Base-by-base conservation (phyloP, 2,329 filamentous ascomycete genomes). In the Stemphylium beticola region DNA sequence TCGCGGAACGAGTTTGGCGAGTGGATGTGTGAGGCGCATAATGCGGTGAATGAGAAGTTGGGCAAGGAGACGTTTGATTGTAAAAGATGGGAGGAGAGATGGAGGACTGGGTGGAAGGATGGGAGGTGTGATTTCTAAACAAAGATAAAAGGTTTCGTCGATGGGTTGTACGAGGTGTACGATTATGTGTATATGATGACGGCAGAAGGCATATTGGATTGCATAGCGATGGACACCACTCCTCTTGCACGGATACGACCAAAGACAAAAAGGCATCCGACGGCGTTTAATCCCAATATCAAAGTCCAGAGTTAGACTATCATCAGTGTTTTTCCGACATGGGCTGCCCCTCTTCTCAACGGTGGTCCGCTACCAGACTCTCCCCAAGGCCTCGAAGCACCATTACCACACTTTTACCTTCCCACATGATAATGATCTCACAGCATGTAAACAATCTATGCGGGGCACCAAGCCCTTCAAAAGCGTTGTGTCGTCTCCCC, bases 11-110 rank as follows among this genome's bases (percentile, higher is more conserved):
- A 92, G 65, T 92, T 95, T 74, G 91, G 90, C 20, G 81, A 80
- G 56, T 96, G 91, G 91, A 83, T 95, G 74, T 96, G 91, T 71
- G 87, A 90, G 68, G 91, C 91, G 57, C 91, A 96, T 75, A 96
- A 96, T 76, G 90, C 90, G 24, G 91, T 96, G 40, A 96, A 96
- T 75, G 81, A 82, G 56, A 98, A 97, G 80, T 76, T 99, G 65
- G 95, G 95, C 44, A 99, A 99, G 83, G 82, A 85, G 55, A 83
- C 84, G 65, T 99, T 99, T 78, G 92, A 99, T 81, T 99, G 95
- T 78, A 81, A 80, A 50, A 85, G 82, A 68, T 98, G 95, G 93
- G 88, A 97, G 75, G 91, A 98, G 82, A 85, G 95, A 74, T 99
- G 95, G 95, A 83, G 90, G 77, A 95, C 90, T 1, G 95, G 95